These are phyloP conservation scores for Saccharomyces hybrid DNA, from an alignment of 1,139 yeast genomes.

Conservation along the genomic window DNA sequence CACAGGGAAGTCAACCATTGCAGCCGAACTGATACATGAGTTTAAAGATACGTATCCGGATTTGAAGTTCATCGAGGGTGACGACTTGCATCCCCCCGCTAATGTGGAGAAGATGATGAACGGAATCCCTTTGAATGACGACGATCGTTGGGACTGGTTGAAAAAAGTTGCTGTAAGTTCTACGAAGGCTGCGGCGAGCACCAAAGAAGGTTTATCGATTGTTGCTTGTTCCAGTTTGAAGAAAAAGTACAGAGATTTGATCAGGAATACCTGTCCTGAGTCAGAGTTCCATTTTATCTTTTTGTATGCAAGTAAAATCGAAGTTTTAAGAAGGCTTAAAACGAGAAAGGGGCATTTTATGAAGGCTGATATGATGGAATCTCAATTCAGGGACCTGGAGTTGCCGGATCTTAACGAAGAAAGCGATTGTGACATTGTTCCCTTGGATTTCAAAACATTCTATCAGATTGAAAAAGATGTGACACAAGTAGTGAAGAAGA, in stretches of 20 bases:
- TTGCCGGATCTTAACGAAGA: slow-evolving; percentile 45
- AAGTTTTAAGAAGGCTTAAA: slow-evolving; percentile 50
- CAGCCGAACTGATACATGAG: slow-evolving; percentile 39
- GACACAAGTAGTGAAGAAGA: slow-evolving; percentile 15
- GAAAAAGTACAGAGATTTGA: slow-evolving; percentile 55
- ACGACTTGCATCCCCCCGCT: slow-evolving; percentile 59
- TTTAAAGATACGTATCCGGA: slow-evolving; percentile 19
- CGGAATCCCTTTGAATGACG: slow-evolving; percentile 77
- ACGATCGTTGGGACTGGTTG: slow-evolving; percentile 90
- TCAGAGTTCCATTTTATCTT: slow-evolving; percentile 56
- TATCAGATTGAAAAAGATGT: slow-evolving; percentile 37
- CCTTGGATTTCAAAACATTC: slow-evolving; percentile 36
- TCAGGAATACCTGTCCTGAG: slow-evolving; percentile 34
- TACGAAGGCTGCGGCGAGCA: slow-evolving; percentile 32
- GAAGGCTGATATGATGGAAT: slow-evolving; percentile 75
- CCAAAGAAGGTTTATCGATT: slow-evolving; percentile 36
- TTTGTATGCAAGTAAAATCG: slow-evolving; percentile 55
- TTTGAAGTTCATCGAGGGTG: slow-evolving; percentile 76
- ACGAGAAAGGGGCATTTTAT: slow-evolving; percentile 69
- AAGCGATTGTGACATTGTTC: slow-evolving; percentile 24
- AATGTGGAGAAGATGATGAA: slow-evolving; percentile 76
- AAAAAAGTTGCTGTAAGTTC: slow-evolving; percentile 40
- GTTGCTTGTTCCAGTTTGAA: slow-evolving; percentile 85
- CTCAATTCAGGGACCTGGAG: slow-evolving; percentile 70
- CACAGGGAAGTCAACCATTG: slow-evolving; percentile 82